Conservation (phyloP, 129 eudicot genomes). For the Flaveria brownii region DNA sequence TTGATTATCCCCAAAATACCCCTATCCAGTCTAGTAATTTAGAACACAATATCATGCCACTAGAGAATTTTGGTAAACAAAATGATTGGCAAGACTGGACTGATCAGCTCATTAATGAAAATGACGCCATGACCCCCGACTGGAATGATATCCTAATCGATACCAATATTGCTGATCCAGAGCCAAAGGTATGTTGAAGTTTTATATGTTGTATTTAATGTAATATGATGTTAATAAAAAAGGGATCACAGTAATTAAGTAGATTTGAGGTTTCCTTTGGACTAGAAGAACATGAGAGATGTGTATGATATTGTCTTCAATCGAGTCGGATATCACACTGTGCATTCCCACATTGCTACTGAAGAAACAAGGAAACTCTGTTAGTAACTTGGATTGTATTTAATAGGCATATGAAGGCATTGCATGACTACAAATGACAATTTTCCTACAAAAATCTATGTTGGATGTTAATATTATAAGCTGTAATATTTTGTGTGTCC, state of each 20-base stretch:
- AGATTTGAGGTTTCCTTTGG: conserved; percentile 1
- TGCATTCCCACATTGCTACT: not conserved
- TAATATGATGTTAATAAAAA: not conserved
- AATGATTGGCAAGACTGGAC: conserved; percentile 91
- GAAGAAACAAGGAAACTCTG: not conserved
- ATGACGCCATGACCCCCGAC: conserved; percentile 64
- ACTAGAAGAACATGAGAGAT: not conserved
- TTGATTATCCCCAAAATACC: conserved; percentile 49
- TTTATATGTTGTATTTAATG: not conserved
- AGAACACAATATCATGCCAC: conserved; percentile 40
- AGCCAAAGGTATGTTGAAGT: conserved; percentile 53
- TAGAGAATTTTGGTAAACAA: conserved; percentile 58
- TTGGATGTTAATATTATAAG: too few species aligned
- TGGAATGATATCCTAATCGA: conserved; percentile 83
- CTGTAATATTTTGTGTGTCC: too few species aligned
- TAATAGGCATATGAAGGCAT: not conserved
- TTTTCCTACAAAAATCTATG: not conserved
- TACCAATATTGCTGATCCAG: conserved; percentile 51
- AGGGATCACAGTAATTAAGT: conserved; percentile 8
- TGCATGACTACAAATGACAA: not conserved
- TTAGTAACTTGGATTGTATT: not conserved
- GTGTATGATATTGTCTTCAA: not conserved
- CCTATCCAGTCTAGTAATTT: conserved; percentile 47
- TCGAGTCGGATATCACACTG: not conserved
- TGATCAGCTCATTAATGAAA: conserved; percentile 69